Conservation (phyloP, 2,329 filamentous ascomycete genomes). For the Fusarium dimerum region DNA sequence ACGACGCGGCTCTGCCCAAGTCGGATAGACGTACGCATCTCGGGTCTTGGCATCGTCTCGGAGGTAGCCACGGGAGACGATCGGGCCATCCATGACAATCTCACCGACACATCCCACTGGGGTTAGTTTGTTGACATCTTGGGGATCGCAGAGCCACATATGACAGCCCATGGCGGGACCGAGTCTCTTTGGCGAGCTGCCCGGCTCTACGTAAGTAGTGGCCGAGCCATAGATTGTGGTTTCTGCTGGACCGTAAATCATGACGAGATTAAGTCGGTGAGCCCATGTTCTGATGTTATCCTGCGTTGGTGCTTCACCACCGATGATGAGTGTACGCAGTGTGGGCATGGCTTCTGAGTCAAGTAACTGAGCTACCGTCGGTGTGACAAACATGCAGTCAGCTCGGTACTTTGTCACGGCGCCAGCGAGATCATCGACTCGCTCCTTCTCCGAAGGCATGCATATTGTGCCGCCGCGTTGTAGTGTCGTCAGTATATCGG, state of each 20-base stretch:
- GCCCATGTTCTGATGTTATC: slow-evolving; percentile 10
- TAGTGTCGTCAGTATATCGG: slow-evolving; percentile 1
- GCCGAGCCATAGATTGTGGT: neutral
- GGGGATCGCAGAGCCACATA: slow-evolving; percentile 45
- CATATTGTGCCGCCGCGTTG: slow-evolving; percentile 1
- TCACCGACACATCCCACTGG: slow-evolving; percentile 46
- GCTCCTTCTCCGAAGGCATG: neutral
- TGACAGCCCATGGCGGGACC: slow-evolving; percentile 38
- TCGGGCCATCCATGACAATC: slow-evolving; percentile 48
- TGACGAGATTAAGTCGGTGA: slow-evolving; percentile 7
- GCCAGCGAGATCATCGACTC: slow-evolving; percentile 1
- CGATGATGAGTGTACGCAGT: neutral
- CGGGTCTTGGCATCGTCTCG: slow-evolving; percentile 45
- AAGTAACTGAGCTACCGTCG: slow-evolving; percentile 5
- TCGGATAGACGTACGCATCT: too few relatives aligned
- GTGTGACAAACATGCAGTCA: slow-evolving; percentile 5
- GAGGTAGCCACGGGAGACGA: slow-evolving; percentile 56
- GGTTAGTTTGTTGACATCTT: slow-evolving; percentile 38
- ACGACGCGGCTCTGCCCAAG: slow-evolving; percentile 3
- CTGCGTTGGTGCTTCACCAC: neutral
- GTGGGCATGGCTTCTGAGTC: slow-evolving; percentile 1
- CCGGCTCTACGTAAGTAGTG: neutral
- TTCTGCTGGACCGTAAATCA: slow-evolving; percentile 22
- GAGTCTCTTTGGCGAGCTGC: slow-evolving; percentile 32
- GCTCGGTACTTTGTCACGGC: neutral